Percentiles rank a stretch among this genome's conserved stretches.
Evolutionary conservation across 2,329 filamentous ascomycete genomes (phyloP).

Genomic region (Pestalotiopsis fici): DNA sequence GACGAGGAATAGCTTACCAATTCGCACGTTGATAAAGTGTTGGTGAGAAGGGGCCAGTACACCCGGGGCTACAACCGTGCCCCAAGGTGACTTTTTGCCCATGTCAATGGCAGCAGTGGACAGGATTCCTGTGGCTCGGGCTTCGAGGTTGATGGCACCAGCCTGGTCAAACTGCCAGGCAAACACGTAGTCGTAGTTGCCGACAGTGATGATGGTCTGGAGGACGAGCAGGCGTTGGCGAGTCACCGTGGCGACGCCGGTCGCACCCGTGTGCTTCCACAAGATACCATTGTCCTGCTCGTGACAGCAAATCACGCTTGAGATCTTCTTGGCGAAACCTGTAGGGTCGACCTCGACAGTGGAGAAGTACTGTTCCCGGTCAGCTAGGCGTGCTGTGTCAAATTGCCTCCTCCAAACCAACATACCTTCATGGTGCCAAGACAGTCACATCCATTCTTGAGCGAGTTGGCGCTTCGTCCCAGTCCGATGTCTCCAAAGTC

Average conservation of each 20-base stretch:
- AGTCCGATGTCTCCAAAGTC: slow-evolving; percentile 70
- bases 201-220: slow-evolving; percentile 68
- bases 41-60: slow-evolving; percentile 68
- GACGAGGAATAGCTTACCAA: slow-evolving; percentile 64
- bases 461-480: slow-evolving; percentile 65
- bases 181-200: slow-evolving; percentile 72
- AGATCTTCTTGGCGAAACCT: slow-evolving; percentile 35
- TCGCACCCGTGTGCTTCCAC: slow-evolving; percentile 74
- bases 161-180: slow-evolving; percentile 65
- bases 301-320: slow-evolving; percentile 68
- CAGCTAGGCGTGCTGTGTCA: background rate
- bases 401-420: slow-evolving; percentile 32
- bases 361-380: background rate
- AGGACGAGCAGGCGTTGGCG: slow-evolving; percentile 64
- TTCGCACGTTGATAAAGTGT: slow-evolving; percentile 65
- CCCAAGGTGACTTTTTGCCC: slow-evolving; percentile 57
- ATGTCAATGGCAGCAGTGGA: slow-evolving; percentile 58
- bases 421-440: slow-evolving; percentile 45
- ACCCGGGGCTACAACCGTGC: slow-evolving; percentile 63
- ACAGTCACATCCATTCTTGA: slow-evolving; percentile 68
- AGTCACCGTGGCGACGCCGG: slow-evolving; percentile 60
- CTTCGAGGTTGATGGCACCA: slow-evolving; percentile 61
- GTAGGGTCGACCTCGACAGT: background rate
- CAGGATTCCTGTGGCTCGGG: slow-evolving; percentile 67
- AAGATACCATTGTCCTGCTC: slow-evolving; percentile 70